A percentile compares a stretch with the other conserved stretches of the same genome.
Evolutionary conservation across 1,139 yeast genomes (phyloP).

Genomic region (Zygosaccharomyces pseudobailii): DNA sequence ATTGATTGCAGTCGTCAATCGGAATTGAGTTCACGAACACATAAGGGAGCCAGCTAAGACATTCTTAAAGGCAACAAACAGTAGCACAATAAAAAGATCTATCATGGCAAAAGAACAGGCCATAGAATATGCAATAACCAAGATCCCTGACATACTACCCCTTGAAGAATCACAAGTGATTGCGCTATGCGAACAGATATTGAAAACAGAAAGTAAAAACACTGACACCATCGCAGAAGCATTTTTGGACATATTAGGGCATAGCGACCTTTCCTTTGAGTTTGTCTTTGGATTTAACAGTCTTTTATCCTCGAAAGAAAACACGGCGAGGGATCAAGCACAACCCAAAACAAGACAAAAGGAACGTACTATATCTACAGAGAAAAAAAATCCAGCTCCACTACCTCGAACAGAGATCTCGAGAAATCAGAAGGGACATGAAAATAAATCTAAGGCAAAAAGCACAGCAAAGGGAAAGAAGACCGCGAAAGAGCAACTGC

Average conservation of each 20-base stretch:
- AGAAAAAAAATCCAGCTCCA: conserved; percentile 1
- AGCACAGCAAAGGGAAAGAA: conserved; percentile 23
- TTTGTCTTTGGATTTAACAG: conserved; percentile 31
- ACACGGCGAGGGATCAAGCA: background rate
- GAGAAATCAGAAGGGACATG: conserved; percentile 5
- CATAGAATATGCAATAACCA: conserved; percentile 24
- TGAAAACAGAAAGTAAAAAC: conserved; percentile 13
- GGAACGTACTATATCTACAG: background rate
- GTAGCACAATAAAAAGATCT: background rate
- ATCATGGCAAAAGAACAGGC: conserved; percentile 30
- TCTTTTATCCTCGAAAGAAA: conserved; percentile 10
- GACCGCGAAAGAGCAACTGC: conserved; percentile 52
- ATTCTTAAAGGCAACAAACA: background rate
- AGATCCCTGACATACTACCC: conserved; percentile 32
- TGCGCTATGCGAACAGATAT: conserved; percentile 27
- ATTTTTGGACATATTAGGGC: conserved; percentile 33
- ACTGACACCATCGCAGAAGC: conserved; percentile 29
- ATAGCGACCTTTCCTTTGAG: conserved; percentile 29
- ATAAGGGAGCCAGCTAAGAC: background rate
- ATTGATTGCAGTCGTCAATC: background rate
- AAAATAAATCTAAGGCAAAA: conserved; percentile 17
- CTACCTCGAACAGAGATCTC: background rate
- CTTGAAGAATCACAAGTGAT: conserved; percentile 28
- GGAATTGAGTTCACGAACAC: background rate
- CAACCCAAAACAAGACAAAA: background rate